Conservation (phyloP, 164 flowering plant genomes). For the Saururus chinensis region DNA sequence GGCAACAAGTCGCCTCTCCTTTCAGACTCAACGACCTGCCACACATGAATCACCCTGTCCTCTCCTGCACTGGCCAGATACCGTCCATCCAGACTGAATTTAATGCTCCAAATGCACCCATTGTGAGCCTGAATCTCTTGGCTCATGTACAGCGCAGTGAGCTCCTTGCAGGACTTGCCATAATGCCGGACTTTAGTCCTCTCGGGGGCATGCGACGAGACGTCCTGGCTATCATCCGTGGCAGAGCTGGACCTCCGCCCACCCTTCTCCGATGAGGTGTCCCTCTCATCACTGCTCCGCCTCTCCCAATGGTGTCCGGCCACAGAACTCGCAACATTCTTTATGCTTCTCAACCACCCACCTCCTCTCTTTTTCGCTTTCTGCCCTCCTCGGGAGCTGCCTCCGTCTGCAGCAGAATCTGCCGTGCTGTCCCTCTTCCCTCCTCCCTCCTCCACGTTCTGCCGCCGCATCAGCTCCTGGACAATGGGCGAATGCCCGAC, state of each 20-base stretch:
- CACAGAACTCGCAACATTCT: conserved; percentile 56
- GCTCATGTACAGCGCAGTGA: conserved; percentile 67
- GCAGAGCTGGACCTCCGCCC: conserved; percentile 96
- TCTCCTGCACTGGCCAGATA: conserved; percentile 98
- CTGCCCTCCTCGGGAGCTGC: conserved; percentile 6
- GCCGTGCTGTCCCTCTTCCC: conserved; percentile 23
- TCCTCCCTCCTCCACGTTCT: conserved; percentile 64
- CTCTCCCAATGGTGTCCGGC: conserved; percentile 51
- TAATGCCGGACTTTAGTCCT: conserved; percentile 72
- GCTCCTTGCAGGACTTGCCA: conserved; percentile 80
- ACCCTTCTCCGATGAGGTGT: conserved; percentile 87
- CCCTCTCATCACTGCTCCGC: conserved; percentile 87
- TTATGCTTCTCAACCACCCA: conserved; percentile 74
- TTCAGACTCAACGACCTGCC: conserved; percentile 82
- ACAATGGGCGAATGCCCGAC: conserved; percentile 97
- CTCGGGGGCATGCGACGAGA: conserved; percentile 72
- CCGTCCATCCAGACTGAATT: conserved; percentile 88
- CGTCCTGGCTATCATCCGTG: conserved; percentile 95
- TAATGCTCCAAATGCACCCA: conserved; percentile 95
- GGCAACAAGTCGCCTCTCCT: conserved; percentile 71
- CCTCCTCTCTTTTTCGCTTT: conserved; percentile 69
- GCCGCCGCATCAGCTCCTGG: conserved; percentile 91
- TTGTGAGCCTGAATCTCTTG: conserved; percentile 89
- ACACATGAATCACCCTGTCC: conserved; percentile 85
- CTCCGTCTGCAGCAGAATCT: conserved; percentile 23